Conservation (phyloP, 768 basidiomycete genomes). For the Hygrophorus pudorinus region DNA sequence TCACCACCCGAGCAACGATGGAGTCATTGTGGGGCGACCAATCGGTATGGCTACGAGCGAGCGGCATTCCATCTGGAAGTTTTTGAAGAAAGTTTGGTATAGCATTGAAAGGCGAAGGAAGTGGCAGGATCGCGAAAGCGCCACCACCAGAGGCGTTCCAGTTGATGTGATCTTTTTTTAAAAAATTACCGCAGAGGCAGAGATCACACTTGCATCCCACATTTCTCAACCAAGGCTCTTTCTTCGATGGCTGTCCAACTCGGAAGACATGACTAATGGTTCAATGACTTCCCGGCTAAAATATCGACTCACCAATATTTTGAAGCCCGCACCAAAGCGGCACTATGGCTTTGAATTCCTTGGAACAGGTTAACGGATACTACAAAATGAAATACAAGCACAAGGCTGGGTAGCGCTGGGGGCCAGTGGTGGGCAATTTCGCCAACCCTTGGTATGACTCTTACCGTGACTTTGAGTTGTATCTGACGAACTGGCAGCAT, state of each 20-base stretch:
- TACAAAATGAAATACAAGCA: too few relatives aligned
- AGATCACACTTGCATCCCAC: conserved; percentile 92
- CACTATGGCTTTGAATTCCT: conserved; percentile 42
- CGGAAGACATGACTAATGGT: conserved; percentile 77
- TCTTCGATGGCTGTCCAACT: conserved; percentile 82
- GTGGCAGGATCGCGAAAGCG: conserved; percentile 89
- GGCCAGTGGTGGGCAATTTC: too few relatives aligned
- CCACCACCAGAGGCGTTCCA: conserved; percentile 91
- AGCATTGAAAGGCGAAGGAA: conserved; percentile 60
- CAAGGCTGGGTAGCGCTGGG: too few relatives aligned
- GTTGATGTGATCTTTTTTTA: conserved; percentile 46
- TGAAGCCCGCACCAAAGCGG: conserved; percentile 74
- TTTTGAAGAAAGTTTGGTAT: conserved; percentile 55
- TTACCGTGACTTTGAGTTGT: too few relatives aligned
- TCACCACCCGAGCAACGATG: conserved; percentile 89
- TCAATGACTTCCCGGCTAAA: conserved; percentile 3
- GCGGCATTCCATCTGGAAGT: conserved; percentile 85
- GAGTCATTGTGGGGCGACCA: conserved; percentile 94
- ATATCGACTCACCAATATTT: conserved; percentile 63
- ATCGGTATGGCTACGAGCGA: conserved; percentile 84
- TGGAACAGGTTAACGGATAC: neutral
- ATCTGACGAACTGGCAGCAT: too few relatives aligned
- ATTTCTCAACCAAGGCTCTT: conserved; percentile 72
- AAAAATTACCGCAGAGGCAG: conserved; percentile 67
- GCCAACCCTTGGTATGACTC: too few relatives aligned